Conservation (phyloP, 345 rosid species). For the Microthlaspi erraticum region DNA sequence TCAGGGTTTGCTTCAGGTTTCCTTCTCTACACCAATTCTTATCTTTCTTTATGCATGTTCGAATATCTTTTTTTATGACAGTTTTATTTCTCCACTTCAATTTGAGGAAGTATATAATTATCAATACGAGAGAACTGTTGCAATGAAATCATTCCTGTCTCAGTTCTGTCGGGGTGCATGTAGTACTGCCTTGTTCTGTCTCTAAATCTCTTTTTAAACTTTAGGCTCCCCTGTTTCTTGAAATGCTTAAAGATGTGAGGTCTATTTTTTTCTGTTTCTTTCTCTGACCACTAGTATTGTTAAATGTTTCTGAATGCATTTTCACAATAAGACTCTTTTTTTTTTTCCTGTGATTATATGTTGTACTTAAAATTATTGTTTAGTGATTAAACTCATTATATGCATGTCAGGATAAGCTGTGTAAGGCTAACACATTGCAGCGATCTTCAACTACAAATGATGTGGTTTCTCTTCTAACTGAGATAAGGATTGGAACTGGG, state of each 20-base stretch:
- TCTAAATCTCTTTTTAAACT: no score
- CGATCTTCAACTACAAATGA: slow-evolving; percentile 81
- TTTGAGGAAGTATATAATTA: background rate
- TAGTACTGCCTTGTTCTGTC: slow-evolving; percentile 20
- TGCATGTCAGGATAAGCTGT: slow-evolving; percentile 78
- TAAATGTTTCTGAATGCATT: background rate
- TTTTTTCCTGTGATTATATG: background rate
- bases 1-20: slow-evolving; percentile 99
- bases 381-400: slow-evolving; percentile 7
- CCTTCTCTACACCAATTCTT: slow-evolving; percentile 25
- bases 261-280: background rate
- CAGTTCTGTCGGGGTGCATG: slow-evolving; percentile 22
- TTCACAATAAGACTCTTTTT: background rate
- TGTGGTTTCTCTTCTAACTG: slow-evolving; percentile 92
- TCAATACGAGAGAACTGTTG: background rate
- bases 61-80: slow-evolving; percentile 4
- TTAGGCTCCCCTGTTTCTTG: no score
- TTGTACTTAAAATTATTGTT: background rate
- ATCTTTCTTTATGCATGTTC: slow-evolving; percentile 20
- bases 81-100: slow-evolving; percentile 7
- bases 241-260: no score
- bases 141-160: slow-evolving; percentile 13
- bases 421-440: slow-evolving; percentile 98
- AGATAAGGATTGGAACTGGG: slow-evolving; percentile 91
- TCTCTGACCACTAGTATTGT: slow-evolving; percentile 5